Base-by-base conservation (phyloP, 2,329 filamentous ascomycete genomes). In the Hyphodiscus sp. region DNA sequence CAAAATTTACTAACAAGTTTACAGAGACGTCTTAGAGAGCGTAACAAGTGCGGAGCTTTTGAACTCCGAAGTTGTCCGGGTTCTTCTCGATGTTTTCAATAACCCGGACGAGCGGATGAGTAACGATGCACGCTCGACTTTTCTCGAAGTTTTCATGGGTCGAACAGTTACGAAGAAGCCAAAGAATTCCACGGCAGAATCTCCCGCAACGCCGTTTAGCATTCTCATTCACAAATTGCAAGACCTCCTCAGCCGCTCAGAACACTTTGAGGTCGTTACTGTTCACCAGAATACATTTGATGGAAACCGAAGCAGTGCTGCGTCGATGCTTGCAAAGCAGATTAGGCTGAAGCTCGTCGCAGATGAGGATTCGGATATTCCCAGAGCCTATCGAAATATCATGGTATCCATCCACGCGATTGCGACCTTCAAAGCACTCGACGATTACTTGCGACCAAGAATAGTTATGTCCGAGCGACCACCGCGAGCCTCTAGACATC, bases 351-450 rank as follows among this genome's bases (percentile, higher is more conserved):
- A 90, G 63, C 77, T 99, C 33, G 81, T 91, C 41, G 92, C 94
- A 1, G 91, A 95, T 61, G 91, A 95, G 1, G 86, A 91, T 46
- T 92, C 91, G 0, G 89, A 94, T 47, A 94, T 99, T 55, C 94
- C 94, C 18, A 80, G 85, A 38, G 78, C 86, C 0, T 97, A 95
- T 67, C 82, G 89, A 20, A 96, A 92, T 61, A 95, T 99, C 58
- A 96, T 96, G 87, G 94, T 99, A 1, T 95, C 91, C 0, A 99
- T 99, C 53, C 94, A 99, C 69, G 94, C 94, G 16, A 97, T 99
- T 65, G 92, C 94, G 2, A 97, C 91, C 0, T 97, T 99, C 75
- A 97, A 96, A 69, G 89, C 92, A 0, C 74, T 99, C 20, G 94
- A 97, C 67, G 94, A 99, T 68, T 99, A 97, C 69, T 77, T 99